These are phyloP conservation scores for Chloris gayana DNA, from an alignment of 176 grass and related monocot genomes.

Conservation along the genomic window DNA sequence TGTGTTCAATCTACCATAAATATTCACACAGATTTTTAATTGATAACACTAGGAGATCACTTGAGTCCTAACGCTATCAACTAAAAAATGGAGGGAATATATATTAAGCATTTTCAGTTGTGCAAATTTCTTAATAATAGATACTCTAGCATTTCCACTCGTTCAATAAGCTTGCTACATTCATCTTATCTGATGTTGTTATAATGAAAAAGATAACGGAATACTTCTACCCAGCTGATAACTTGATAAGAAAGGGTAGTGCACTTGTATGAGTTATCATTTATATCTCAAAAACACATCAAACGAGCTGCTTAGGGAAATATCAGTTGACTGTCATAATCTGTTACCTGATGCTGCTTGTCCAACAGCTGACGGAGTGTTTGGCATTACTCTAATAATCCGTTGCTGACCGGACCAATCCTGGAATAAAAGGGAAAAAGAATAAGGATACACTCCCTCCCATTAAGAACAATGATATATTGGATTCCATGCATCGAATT, in stretches of 20 bases:
- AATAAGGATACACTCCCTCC: not conserved
- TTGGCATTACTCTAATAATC: constrained; percentile 99
- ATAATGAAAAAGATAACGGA: not conserved
- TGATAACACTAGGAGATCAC: not conserved
- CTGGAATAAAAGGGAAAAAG: constrained; percentile 42
- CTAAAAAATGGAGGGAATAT: not conserved
- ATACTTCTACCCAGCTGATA: not conserved
- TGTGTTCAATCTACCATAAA: not conserved
- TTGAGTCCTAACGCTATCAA: not conserved
- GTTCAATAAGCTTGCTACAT: constrained; percentile 17
- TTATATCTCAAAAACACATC: not conserved
- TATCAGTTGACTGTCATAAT: not conserved
- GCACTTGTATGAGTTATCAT: not conserved
- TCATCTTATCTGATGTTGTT: not conserved
- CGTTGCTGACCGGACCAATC: constrained; percentile 89
- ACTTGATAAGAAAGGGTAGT: not conserved
- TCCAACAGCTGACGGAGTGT: constrained; percentile 94
- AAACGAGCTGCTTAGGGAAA: not conserved
- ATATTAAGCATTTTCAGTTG: not conserved
- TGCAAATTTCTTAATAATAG: not conserved
- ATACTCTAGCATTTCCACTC: not conserved
- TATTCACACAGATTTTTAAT: not conserved
- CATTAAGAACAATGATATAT: not conserved
- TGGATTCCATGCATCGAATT: not conserved
- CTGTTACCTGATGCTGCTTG: constrained; percentile 91